Base-by-base conservation (phyloP, 2,329 filamentous ascomycete genomes). In the Rhinocladiella mackenziei region DNA sequence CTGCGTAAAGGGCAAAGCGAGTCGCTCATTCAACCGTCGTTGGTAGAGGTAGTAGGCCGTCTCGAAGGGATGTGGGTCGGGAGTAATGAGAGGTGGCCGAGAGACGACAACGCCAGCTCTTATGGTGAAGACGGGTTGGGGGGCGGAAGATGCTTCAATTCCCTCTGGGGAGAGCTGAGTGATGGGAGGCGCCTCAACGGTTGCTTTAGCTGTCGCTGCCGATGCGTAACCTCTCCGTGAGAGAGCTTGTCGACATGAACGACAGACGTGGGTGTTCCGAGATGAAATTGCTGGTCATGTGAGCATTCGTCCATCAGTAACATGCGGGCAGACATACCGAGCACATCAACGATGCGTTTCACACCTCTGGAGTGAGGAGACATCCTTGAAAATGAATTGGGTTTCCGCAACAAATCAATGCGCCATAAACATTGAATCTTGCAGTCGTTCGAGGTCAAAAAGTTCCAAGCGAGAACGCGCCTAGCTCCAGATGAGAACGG, bases 11-110 rank as follows among this genome's bases (percentile, higher is more conserved):
- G 89, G 86, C 3, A 92, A 77, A 14, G 83, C 81, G 39, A 95
- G 76, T 31, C 92, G 86, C 74, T 98, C 92, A 67, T 97, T 95
- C 49, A 98, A 77, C 10, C 92, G 88, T 59, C 91, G 91, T 71
- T 98, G 92, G 72, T 98, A 98, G 65, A 98, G 89, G 74, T 84
- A 95, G 70, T 84, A 97, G 53, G 91, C 77, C 62, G 88, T 85
- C 68, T 98, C 92, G 68, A 98, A 97, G 9, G 86, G 76, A 23
- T 85, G 86, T 41, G 91, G 81, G 50, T 84, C 75, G 56, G 86
- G 84, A 18, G 92, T 97, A 59, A 98, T 75, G 47, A 94, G 73
- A 5, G 92, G 92, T 35, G 92, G 80, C 19, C 92, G 87, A 33
- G 89, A 92, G 53, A 98, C 80, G 56, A 97, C 80, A 48, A 96